Conservation (phyloP, 2,329 filamentous ascomycete species). For the Chrysoporthe austroafricana region DNA sequence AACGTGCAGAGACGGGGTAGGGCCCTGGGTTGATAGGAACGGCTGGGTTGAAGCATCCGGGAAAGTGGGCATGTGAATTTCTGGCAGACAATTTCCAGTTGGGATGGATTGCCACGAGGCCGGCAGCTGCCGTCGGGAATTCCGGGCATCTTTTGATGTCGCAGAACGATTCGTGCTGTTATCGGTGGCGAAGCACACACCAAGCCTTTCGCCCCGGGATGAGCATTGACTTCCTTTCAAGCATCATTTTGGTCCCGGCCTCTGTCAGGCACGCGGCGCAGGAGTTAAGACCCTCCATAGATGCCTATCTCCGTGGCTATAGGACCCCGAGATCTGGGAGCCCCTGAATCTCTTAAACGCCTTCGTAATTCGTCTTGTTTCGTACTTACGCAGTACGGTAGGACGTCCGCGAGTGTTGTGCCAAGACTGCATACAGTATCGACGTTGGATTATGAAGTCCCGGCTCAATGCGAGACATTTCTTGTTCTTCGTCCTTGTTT, state of each 20-base stretch:
- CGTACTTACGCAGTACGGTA: background rate
- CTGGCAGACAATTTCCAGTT: too few relatives aligned
- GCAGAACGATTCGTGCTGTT: too few relatives aligned
- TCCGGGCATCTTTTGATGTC: too few relatives aligned
- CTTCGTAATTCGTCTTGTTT: background rate
- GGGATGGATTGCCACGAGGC: background rate
- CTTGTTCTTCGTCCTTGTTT: too few relatives aligned
- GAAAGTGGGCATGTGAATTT: background rate
- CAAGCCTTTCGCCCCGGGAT: background rate
- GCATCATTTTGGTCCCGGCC: background rate
- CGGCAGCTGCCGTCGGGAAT: too few relatives aligned
- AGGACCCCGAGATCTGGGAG: background rate
- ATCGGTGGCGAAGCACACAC: background rate
- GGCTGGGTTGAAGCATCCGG: background rate
- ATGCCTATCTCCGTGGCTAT: conserved; percentile 4
- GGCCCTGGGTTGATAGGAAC: background rate
- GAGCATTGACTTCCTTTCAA: too few relatives aligned
- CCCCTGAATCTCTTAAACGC: background rate
- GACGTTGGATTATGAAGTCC: background rate
- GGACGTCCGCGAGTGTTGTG: background rate
- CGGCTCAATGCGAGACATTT: background rate
- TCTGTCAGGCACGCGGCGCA: background rate
- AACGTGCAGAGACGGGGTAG: background rate
- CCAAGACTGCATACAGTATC: background rate
- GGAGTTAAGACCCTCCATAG: background rate